Evolutionary conservation across 148 eudicot species (phyloP).

Genomic region (Gaultheria prostrata): DNA sequence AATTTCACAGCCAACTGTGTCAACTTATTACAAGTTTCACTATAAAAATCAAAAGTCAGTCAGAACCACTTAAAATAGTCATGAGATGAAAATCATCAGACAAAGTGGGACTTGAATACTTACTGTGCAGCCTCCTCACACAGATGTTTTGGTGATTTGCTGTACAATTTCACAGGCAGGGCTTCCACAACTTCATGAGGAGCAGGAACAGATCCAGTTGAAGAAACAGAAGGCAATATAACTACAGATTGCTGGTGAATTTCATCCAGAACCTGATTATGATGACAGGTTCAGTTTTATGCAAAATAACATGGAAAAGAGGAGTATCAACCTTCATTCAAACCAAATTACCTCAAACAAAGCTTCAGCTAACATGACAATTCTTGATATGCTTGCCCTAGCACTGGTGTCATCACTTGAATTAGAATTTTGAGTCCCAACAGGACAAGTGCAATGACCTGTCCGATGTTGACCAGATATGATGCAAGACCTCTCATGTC

Average conservation of each 20-base stretch:
- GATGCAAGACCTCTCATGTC: conserved; percentile 88
- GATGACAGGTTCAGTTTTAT: conserved; percentile 39
- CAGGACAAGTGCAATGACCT: conserved; percentile 81
- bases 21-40: background rate
- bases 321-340: conserved; percentile 1
- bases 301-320: background rate
- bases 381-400: conserved; percentile 95
- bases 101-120: conserved; percentile 28
- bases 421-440: conserved; percentile 42
- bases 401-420: conserved; percentile 67
- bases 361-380: conserved; percentile 98
- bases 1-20: background rate
- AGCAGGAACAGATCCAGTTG: conserved; percentile 93
- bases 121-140: conserved; percentile 80
- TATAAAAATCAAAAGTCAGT: background rate
- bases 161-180: conserved; percentile 59
- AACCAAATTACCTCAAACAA: conserved; percentile 76
- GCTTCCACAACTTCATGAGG: conserved; percentile 85
- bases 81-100: background rate
- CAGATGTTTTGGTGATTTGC: conserved; percentile 42
- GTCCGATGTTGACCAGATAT: conserved; percentile 88
- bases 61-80: background rate
- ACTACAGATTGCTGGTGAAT: conserved; percentile 98
- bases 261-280: conserved; percentile 94
- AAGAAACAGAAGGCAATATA: conserved; percentile 74